Conservation (phyloP, 257 asterid species). For the Solanum sejunctum region DNA sequence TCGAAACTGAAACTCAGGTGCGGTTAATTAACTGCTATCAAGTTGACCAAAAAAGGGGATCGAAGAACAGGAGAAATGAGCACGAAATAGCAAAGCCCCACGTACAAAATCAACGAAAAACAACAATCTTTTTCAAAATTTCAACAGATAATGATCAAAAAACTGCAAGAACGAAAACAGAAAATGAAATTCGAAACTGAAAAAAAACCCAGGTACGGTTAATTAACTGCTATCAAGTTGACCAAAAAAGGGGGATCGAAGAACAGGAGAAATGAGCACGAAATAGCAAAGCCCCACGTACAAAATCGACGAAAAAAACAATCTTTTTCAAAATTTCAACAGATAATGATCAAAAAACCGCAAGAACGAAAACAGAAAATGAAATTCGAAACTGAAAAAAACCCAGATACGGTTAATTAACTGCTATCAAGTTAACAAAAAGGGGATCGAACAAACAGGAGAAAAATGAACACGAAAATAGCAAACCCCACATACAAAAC, state of each 20-base stretch:
- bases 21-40: neutral
- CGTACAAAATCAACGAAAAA: neutral
- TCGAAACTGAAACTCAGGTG: neutral
- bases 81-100: neutral
- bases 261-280: neutral
- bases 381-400: neutral
- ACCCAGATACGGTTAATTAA: neutral
- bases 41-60: neutral
- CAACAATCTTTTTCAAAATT: no score
- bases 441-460: no score
- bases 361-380: neutral
- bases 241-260: neutral
- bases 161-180: neutral
- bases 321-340: no score
- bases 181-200: neutral
- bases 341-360: no score
- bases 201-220: neutral
- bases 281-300: neutral
- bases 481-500: neutral
- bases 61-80: neutral
- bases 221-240: neutral
- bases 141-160: no score
- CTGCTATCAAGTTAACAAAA: neutral
- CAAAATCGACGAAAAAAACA: no score
- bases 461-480: no score